A percentile compares a stretch with the other conserved stretches of the same genome.
phyloP scores from a whole-genome alignment of 2,329 filamentous ascomycete species.

The Alternaria tenuissima region DNA sequence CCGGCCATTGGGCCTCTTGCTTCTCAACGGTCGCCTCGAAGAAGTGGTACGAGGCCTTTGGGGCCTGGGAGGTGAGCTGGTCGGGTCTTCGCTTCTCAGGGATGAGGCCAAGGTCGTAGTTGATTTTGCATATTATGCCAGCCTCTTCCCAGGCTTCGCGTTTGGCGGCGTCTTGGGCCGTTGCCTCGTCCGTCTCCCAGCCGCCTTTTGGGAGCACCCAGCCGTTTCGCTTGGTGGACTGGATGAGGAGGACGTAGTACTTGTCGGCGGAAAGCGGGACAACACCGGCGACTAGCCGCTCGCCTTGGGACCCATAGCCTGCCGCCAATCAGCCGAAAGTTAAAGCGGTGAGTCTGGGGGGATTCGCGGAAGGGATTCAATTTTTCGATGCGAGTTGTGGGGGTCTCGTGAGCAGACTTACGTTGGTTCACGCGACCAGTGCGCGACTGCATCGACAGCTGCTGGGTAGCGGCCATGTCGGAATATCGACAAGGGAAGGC shows the following conservation, averaged over 20 bases:
- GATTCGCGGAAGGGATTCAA: conserved; percentile 17
- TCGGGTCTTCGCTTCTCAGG: conserved; percentile 73
- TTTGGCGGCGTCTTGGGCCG: conserved; percentile 80
- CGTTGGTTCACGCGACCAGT: conserved; percentile 81
- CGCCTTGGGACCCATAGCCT: conserved; percentile 93
- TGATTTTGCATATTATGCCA: conserved; percentile 85
- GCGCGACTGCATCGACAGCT: conserved; percentile 69
- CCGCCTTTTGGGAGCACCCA: conserved; percentile 99
- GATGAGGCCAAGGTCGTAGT: conserved; percentile 86
- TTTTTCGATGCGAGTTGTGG: not conserved
- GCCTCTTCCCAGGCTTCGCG: conserved; percentile 98
- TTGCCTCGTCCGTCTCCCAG: conserved; percentile 94
- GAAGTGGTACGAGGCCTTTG: conserved; percentile 81
- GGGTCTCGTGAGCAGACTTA: conserved; percentile 62
- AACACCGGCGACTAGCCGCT: conserved; percentile 92
- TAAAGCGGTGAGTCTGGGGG: conserved; percentile 9
- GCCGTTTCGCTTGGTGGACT: conserved; percentile 86
- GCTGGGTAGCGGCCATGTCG: conserved; percentile 56
- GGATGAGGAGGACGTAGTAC: conserved; percentile 88
- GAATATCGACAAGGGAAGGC: too few species aligned
- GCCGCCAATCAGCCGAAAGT: conserved; percentile 30
- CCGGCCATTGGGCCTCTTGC: conserved; percentile 89
- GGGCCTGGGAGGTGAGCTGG: conserved; percentile 65
- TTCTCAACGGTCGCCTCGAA: conserved; percentile 88
- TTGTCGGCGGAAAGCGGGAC: conserved; percentile 89